These are phyloP conservation scores for Globisporangium cederbergense DNA, from an alignment of 352 stramenopile species.

Conservation along the genomic window DNA sequence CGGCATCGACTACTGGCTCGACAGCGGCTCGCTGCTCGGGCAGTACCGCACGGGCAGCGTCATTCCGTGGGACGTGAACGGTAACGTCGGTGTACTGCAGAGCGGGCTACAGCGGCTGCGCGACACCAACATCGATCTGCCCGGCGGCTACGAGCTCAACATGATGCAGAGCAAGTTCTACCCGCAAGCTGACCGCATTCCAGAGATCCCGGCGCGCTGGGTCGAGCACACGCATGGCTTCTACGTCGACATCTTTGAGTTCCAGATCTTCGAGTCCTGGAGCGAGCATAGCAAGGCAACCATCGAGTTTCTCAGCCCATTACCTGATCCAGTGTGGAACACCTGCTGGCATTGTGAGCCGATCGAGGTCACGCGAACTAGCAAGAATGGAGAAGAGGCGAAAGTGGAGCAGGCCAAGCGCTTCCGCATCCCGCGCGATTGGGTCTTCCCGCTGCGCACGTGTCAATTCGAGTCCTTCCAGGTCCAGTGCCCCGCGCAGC, in stretches of 20 bases:
- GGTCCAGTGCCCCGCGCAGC: slow-evolving; percentile 42
- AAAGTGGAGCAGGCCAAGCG: slow-evolving; percentile 23
- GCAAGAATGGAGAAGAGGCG: slow-evolving; percentile 6
- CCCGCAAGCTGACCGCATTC: slow-evolving; percentile 21
- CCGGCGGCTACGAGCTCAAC: slow-evolving; percentile 37
- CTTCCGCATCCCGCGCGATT: slow-evolving; percentile 43
- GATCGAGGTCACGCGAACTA: slow-evolving; percentile 6
- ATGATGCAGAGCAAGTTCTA: slow-evolving; percentile 42
- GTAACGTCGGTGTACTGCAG: slow-evolving; percentile 32
- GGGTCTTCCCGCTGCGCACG: slow-evolving; percentile 44
- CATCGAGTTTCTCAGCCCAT: slow-evolving; percentile 29
- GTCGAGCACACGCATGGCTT: slow-evolving; percentile 49
- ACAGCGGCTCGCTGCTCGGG: slow-evolving; percentile 52
- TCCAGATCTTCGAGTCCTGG: slow-evolving; percentile 29
- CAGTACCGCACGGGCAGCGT: slow-evolving; percentile 40
- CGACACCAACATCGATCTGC: slow-evolving; percentile 23
- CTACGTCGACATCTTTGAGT: slow-evolving; percentile 50
- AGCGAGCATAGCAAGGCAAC: slow-evolving; percentile 19
- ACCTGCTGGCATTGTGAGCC: slow-evolving; percentile 32
- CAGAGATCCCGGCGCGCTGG: slow-evolving; percentile 31
- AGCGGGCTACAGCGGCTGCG: slow-evolving; percentile 14
- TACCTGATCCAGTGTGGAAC: slow-evolving; percentile 31
- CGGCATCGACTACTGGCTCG: slow-evolving; percentile 45
- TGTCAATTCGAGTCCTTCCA: slow-evolving; percentile 43
- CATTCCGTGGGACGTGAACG: slow-evolving; percentile 52